Percentiles rank a stretch among this genome's conserved stretches.
These are phyloP conservation scores for Apiospora phragmitis DNA, from an alignment of 2,329 filamentous ascomycete species.

Conservation along the genomic window DNA sequence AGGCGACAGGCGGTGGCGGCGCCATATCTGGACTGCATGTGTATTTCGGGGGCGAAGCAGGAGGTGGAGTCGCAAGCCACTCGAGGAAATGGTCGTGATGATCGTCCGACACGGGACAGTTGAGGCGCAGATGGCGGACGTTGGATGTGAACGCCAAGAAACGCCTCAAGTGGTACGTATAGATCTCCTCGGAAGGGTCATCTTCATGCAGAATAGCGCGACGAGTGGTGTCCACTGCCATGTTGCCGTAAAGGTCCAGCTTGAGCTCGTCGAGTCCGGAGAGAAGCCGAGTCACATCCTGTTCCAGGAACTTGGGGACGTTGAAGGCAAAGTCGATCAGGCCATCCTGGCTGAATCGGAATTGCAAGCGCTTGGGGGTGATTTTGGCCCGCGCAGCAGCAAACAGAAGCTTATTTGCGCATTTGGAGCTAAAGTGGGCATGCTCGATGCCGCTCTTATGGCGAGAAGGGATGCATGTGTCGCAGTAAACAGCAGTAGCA, in stretches of 20 bases:
- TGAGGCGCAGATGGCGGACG: not conserved
- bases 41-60: not conserved
- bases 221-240: not conserved
- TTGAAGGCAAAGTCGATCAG: conserved; percentile 10
- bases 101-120: not conserved
- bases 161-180: not conserved
- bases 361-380: not conserved
- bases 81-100: conserved; percentile 5
- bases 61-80: not conserved
- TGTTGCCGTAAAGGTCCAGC: not conserved
- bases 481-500: not conserved
- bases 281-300: not conserved
- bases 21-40: not conserved
- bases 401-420: conserved; percentile 5
- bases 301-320: not conserved
- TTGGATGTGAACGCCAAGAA: conserved; percentile 1
- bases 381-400: not conserved
- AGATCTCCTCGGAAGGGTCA: not conserved
- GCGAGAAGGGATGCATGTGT: conserved; percentile 8
- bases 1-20: not conserved
- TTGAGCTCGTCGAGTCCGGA: not conserved
- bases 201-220: not conserved
- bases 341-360: conserved; percentile 2
- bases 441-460: not conserved
- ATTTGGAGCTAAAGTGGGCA: not conserved